Evolutionary conservation across 768 basidiomycete genomes (phyloP).

Genomic region (Tricholoma terreum): DNA sequence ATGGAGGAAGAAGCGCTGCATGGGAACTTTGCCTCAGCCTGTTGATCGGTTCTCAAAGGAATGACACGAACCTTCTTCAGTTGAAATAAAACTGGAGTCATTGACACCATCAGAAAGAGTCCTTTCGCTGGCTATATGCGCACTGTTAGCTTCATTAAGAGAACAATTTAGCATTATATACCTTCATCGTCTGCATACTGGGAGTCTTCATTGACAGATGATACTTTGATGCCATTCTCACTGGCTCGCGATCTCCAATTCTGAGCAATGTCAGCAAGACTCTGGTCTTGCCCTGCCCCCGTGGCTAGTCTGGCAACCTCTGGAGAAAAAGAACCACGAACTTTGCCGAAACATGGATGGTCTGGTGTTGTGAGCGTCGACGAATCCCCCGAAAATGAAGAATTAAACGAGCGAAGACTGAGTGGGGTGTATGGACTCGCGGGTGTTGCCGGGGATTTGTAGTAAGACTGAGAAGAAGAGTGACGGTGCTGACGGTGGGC

Average conservation of each 20-base stretch:
- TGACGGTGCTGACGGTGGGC: constrained; percentile 41
- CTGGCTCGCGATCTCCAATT: constrained; percentile 73
- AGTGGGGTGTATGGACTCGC: constrained; percentile 69
- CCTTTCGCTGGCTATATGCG: constrained; percentile 53
- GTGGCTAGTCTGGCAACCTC: constrained; percentile 31
- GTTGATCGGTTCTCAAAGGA: constrained; percentile 6
- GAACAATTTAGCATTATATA: constrained; percentile 27
- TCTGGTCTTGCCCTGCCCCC: constrained; percentile 35
- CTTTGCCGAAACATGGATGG: constrained; percentile 35
- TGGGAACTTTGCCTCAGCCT: constrained; percentile 10
- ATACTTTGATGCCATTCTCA: constrained; percentile 70
- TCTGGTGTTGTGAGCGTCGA: constrained; percentile 62
- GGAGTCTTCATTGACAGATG: constrained; percentile 48
- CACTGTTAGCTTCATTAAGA: constrained; percentile 26
- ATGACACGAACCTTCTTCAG: constrained; percentile 44
- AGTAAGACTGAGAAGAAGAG: constrained; percentile 38
- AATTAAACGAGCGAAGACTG: constrained; percentile 61
- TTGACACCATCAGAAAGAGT: constrained; percentile 47
- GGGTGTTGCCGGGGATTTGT: constrained; percentile 62
- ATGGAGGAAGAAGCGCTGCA: constrained; percentile 54
- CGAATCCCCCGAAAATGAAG: constrained; percentile 49
- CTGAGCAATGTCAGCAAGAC: constrained; percentile 57
- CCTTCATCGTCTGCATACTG: constrained; percentile 45
- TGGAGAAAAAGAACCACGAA: constrained; percentile 46
- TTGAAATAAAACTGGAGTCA: constrained; percentile 42